Evolutionary conservation across 1,284 basidiomycete species (phyloP), one percentile per base, ranked within the genome.

Genomic region (Cystobasidium sp.): DNA sequence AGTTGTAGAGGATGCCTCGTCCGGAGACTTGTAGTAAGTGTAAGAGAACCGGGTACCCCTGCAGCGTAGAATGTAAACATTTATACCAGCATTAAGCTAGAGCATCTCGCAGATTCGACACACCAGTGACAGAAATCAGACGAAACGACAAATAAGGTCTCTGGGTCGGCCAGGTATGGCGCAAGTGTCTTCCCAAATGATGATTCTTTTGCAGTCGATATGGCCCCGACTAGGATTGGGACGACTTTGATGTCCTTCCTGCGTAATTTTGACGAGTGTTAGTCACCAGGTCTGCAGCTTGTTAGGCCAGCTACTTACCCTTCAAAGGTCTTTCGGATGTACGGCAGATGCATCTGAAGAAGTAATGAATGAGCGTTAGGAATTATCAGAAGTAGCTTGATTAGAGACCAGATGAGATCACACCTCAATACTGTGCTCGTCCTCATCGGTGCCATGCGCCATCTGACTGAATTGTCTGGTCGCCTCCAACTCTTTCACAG

Each of bases 71-170:
- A 31, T 31, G 31, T 31, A 31, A 31, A 31, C 31, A 31, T 31
- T 2, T n/a, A 22, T 8, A n/a, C 14, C 39, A n/a, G 6, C 43
- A 55, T 53, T 52, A 46, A 71, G 43, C 9, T 18, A 49, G 49
- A 22, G 14, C 31, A 43, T 7, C 18, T 62, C 56, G 31, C 9
- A 22, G 51, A 78, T 37, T 70, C 66, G 7, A 79, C 86, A 75
- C 78, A 94, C 95, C 96, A 99, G 82, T 99, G 96, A 80, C 97
- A 99, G 81, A 99, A 99, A 83, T 99, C 97, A 76, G 91, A 93
- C 3, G 94, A 97, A 69, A 97, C 86, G 52, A 99, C 89, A 79
- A 91, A 94, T 76, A 99, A 86, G 0, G 93, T 98, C 73, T 90
- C 88, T 0, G 88, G 86, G 76, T 88, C 85, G 1, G 86, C 84